Base-by-base conservation (phyloP, 2,329 filamentous ascomycete genomes). In the Aquanectria penicillioides region DNA sequence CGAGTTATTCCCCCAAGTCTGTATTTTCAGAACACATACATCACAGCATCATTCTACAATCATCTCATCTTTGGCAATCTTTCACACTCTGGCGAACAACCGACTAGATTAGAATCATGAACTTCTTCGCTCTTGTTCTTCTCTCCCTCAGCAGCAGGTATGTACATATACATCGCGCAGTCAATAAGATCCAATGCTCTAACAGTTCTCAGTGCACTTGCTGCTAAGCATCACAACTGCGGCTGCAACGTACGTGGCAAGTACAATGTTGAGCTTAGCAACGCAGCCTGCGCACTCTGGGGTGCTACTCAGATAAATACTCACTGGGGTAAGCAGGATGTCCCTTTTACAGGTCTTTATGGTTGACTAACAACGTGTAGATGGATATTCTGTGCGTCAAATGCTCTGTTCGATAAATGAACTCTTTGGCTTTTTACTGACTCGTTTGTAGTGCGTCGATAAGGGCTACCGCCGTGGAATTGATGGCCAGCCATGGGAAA, bases 301-400 rank as follows among this genome's bases (percentile, higher is more conserved):
- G 61, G 33, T 0, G n/a, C 54, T 6, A 59, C 15, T 18, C 59
- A 62, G 28, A 43, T 49, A 3, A 2, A 63, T 17, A 63, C 61
- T 2, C 23, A 47, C 9, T 63, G 25, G 13, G 56, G 44, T 48
- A 37, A 48, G 44, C 6, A 46, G 10, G 18, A 8, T 11, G 2
- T 6, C 9, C 7, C 17, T 34, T 17, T 36, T 36, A 8, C n/a
- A 4, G 9, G 25, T 26, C 7, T 18, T 3, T 9, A 22, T 25
- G 9, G 20, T 9, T 26, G 2, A 15, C 44, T 48, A 37, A 48
- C 29, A 3, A 15, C 9, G 1, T 8, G 11, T 23, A 48, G 44
- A 63, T 26, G 61, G 61, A 4, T 59, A 63, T 22, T 63, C 61
- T 44, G 61, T 63, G 36, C 13, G 59, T 51, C 1, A 12, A 8